Conservation (phyloP, 805 yeast genomes). For the Torulaspora indica region DNA sequence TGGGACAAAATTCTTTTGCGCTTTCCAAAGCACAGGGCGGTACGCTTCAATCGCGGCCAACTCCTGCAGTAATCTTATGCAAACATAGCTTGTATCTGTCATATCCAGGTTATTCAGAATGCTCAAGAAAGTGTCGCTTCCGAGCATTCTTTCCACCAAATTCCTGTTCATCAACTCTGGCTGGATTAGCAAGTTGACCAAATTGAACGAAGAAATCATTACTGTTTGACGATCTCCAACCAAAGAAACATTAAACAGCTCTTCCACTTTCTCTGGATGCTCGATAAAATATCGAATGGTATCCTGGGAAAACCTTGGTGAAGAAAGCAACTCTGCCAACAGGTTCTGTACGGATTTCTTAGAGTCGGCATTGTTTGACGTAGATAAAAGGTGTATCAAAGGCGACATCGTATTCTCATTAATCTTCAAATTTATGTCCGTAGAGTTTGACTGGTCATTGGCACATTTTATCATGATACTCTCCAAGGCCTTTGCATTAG, state of each 20-base stretch:
- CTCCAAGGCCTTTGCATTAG: constrained; percentile 35
- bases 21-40: constrained; percentile 27
- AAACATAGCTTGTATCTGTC: constrained; percentile 33
- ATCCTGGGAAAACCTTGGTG: constrained; percentile 18
- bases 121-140: constrained; percentile 21
- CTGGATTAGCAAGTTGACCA: constrained; percentile 33
- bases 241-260: constrained; percentile 27
- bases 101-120: constrained; percentile 27
- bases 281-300: constrained; percentile 23
- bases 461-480: constrained; percentile 24
- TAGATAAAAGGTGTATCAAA: constrained; percentile 29
- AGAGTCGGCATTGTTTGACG: constrained; percentile 27
- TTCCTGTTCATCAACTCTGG: constrained; percentile 18
- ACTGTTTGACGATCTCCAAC: constrained; percentile 31
- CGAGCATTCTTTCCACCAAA: constrained; percentile 21
- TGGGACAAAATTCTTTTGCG: constrained; percentile 44
- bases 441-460: constrained; percentile 46
- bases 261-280: constrained; percentile 20
- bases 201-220: constrained; percentile 31
- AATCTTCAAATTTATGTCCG: constrained; percentile 25
- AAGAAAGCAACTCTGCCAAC: constrained; percentile 31
- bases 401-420: constrained; percentile 19
- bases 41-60: constrained; percentile 28
- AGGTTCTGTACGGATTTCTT: constrained; percentile 32
- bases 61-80: constrained; percentile 34